Percentiles rank a stretch among this genome's conserved stretches.
phyloP scores from a whole-genome alignment of 352 stramenopile genomes.

The Pythium periplocum region DNA sequence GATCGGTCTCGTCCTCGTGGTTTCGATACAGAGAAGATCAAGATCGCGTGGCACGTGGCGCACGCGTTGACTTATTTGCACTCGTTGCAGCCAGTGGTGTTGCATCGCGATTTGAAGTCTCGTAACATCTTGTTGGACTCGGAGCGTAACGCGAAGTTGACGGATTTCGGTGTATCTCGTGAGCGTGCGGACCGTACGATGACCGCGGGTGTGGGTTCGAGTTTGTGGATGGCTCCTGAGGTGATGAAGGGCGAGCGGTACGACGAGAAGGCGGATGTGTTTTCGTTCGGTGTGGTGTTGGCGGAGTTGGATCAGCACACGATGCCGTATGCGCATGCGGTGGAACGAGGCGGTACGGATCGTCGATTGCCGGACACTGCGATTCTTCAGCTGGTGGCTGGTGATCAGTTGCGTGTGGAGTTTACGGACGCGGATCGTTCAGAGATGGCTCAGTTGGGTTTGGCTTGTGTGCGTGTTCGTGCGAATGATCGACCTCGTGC shows the following conservation, averaged over 20 bases:
- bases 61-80: slow-evolving; percentile 14
- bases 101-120: slow-evolving; percentile 30
- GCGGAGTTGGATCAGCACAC: slow-evolving; percentile 16
- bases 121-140: slow-evolving; percentile 28
- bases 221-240: slow-evolving; percentile 23
- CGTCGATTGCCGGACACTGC: slow-evolving; percentile 11
- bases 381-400: slow-evolving; percentile 12
- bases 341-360: slow-evolving; percentile 1
- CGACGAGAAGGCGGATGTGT: slow-evolving; percentile 23
- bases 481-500: slow-evolving; percentile 15
- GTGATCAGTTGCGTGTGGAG: slow-evolving; percentile 4
- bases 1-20: slow-evolving; percentile 6
- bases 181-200: slow-evolving; percentile 16
- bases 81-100: slow-evolving; percentile 4
- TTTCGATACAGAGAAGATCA: slow-evolving; percentile 21
- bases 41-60: slow-evolving; percentile 23
- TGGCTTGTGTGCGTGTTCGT: slow-evolving; percentile 16
- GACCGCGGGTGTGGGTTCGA: slow-evolving; percentile 22
- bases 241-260: slow-evolving; percentile 21
- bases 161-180: slow-evolving; percentile 31
- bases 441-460: slow-evolving; percentile 7
- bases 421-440: slow-evolving; percentile 1
- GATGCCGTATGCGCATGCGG: slow-evolving; percentile 8
- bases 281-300: slow-evolving; percentile 26
- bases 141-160: slow-evolving; percentile 21